Percentiles rank a stretch among this genome's conserved stretches.
These are phyloP conservation scores for Gossypium longicalyx DNA, from an alignment of 345 rosid species.

Conservation along the genomic window DNA sequence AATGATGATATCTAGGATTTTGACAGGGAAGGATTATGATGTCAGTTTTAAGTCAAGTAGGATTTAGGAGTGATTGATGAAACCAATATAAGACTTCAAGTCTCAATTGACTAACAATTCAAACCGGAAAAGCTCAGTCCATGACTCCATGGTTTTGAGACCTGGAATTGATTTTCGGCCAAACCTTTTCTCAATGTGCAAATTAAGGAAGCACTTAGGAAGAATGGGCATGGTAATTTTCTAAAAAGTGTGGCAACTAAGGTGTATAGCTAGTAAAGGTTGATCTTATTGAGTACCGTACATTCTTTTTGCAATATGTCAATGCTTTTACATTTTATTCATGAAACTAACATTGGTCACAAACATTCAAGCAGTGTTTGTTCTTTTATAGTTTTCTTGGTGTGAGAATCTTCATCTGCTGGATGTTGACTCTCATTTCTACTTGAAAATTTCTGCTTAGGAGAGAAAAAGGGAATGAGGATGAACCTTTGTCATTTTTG, in stretches of 20 bases:
- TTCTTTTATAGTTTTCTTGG: neutral
- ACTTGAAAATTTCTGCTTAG: neutral
- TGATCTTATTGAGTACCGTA: neutral
- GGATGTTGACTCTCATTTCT: neutral
- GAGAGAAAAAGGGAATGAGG: neutral
- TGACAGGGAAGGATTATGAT: neutral
- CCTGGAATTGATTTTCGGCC: neutral
- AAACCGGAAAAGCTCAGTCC: neutral
- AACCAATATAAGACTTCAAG: neutral
- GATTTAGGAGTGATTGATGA: neutral
- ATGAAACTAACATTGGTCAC: constrained; percentile 1
- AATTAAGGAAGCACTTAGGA: neutral
- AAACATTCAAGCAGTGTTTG: neutral
- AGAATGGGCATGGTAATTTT: neutral
- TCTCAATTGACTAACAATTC: neutral
- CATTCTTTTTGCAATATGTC: neutral
- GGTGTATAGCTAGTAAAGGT: neutral
- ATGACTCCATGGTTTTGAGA: neutral
- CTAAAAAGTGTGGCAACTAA: neutral
- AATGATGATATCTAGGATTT: neutral
- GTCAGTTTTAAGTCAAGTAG: neutral
- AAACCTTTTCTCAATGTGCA: neutral
- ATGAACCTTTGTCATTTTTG: neutral
- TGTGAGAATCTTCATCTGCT: neutral
- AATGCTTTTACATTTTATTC: neutral